Conservation (phyloP, 768 basidiomycete species). For the Tylopilus felleus region DNA sequence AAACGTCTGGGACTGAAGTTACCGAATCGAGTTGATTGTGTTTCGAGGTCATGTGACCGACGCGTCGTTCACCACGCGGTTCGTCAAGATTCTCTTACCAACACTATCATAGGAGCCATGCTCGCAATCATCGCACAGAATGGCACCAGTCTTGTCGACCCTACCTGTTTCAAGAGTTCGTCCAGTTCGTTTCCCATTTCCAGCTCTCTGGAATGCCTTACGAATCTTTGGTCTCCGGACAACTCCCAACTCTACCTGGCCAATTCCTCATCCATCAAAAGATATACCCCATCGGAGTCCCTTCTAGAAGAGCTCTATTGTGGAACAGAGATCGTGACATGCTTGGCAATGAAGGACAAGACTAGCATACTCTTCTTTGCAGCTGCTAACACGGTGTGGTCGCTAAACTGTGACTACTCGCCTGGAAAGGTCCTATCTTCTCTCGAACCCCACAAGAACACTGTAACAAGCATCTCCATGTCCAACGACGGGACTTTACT, state of each 20-base stretch:
- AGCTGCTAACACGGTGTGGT: slow-evolving; percentile 42
- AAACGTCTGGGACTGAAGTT: too few species aligned
- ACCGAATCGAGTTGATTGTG: not conserved
- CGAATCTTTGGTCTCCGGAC: slow-evolving; percentile 53
- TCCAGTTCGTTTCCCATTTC: slow-evolving; percentile 42
- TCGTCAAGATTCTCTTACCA: slow-evolving; percentile 1
- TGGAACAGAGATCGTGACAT: slow-evolving; percentile 25
- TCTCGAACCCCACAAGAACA: slow-evolving; percentile 48
- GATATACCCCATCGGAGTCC: slow-evolving; percentile 49
- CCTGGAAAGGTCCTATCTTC: slow-evolving; percentile 43
- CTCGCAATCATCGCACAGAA: slow-evolving; percentile 51
- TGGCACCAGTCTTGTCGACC: slow-evolving; percentile 48
- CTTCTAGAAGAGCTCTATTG: slow-evolving; percentile 43
- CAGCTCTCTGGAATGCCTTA: slow-evolving; percentile 23
- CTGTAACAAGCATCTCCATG: slow-evolving; percentile 52
- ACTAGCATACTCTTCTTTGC: slow-evolving; percentile 46
- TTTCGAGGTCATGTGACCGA: slow-evolving; percentile 21
- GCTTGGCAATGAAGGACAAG: slow-evolving; percentile 34
- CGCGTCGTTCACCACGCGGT: slow-evolving; percentile 21
- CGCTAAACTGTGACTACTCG: slow-evolving; percentile 45
- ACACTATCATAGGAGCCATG: slow-evolving; percentile 34
- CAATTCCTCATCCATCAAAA: slow-evolving; percentile 44
- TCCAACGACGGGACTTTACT: slow-evolving; percentile 58
- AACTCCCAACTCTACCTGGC: slow-evolving; percentile 54
- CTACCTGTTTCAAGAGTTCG: slow-evolving; percentile 43